A percentile compares a stretch with the other conserved stretches of the same genome.
These are phyloP conservation scores for Fennellomyces sp. DNA, from an alignment of 371 early-diverging fungal species.

Conservation along the genomic window DNA sequence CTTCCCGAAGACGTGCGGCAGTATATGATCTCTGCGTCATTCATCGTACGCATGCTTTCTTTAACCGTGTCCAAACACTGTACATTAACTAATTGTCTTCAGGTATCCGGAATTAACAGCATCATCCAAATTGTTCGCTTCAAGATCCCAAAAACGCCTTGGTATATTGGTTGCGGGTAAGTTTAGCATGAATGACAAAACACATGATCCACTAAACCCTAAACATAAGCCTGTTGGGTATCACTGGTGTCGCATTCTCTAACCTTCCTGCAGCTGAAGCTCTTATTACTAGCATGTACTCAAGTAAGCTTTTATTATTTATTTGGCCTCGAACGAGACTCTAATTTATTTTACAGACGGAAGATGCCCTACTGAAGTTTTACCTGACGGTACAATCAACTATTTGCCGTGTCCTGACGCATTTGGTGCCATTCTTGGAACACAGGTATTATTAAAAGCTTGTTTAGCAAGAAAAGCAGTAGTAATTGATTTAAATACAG, in stretches of 20 bases:
- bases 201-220: background rate
- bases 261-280: conserved; percentile 38
- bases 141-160: conserved; percentile 43
- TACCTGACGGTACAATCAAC: conserved; percentile 37
- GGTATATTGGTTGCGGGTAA: conserved; percentile 48
- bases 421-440: conserved; percentile 59
- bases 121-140: conserved; percentile 52
- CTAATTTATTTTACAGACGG: conserved; percentile 17
- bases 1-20: conserved; percentile 42
- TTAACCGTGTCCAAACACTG: no score
- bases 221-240: conserved; percentile 25
- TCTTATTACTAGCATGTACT: conserved; percentile 44
- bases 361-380: conserved; percentile 41
- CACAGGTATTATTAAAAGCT: conserved; percentile 19
- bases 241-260: conserved; percentile 36
- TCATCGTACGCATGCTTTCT: conserved; percentile 41
- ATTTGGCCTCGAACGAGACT: no score
- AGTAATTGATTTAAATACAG: no score
- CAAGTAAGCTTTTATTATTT: conserved; percentile 35
- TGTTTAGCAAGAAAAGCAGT: no score
- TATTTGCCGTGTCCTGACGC: conserved; percentile 56
- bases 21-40: conserved; percentile 52
- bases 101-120: conserved; percentile 11
- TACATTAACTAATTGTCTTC: no score
- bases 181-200: background rate